These are phyloP conservation scores for Penicillium bialowiezense DNA, from an alignment of 495 filamentous ascomycete genomes.

Conservation along the genomic window DNA sequence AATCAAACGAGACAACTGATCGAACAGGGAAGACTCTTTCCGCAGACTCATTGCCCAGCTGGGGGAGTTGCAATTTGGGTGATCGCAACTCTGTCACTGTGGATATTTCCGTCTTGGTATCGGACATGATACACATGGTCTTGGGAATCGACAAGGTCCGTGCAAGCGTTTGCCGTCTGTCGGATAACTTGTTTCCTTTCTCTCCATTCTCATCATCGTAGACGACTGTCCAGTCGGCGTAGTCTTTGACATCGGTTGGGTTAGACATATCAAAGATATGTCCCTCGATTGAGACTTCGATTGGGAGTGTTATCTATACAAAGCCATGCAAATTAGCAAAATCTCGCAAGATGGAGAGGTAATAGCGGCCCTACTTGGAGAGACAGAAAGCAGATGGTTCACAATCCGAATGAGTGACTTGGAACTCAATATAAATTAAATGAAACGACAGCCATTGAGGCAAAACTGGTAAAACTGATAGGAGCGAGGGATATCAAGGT, in stretches of 20 bases:
- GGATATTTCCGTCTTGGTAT: constrained; percentile 19
- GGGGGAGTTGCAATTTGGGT: constrained; percentile 20
- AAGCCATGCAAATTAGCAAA: too few species aligned
- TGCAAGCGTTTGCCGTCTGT: constrained; percentile 5
- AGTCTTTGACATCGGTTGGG: constrained; percentile 1
- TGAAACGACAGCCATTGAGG: background rate
- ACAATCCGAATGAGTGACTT: too few species aligned
- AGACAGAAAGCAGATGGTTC: too few species aligned
- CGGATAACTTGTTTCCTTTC: constrained; percentile 7
- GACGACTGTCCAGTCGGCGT: constrained; percentile 19
- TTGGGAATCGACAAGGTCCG: constrained; percentile 15
- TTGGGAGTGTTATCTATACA: background rate
- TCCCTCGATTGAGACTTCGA: background rate
- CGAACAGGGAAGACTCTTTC: constrained; percentile 29
- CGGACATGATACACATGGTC: constrained; percentile 23
- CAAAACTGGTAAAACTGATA: background rate
- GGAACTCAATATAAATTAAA: too few species aligned
- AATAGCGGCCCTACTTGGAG: too few species aligned
- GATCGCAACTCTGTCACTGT: constrained; percentile 17
- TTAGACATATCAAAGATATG: constrained; percentile 2
- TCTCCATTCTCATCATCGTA: constrained; percentile 6
- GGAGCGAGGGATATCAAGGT: too few species aligned
- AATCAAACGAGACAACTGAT: constrained; percentile 24
- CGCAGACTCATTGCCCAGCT: constrained; percentile 13
- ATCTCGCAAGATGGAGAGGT: too few species aligned